Evolutionary conservation across 2,329 filamentous ascomycete genomes (phyloP), one percentile per base, ranked within the genome.

Genomic region (Aphanocladium album): DNA sequence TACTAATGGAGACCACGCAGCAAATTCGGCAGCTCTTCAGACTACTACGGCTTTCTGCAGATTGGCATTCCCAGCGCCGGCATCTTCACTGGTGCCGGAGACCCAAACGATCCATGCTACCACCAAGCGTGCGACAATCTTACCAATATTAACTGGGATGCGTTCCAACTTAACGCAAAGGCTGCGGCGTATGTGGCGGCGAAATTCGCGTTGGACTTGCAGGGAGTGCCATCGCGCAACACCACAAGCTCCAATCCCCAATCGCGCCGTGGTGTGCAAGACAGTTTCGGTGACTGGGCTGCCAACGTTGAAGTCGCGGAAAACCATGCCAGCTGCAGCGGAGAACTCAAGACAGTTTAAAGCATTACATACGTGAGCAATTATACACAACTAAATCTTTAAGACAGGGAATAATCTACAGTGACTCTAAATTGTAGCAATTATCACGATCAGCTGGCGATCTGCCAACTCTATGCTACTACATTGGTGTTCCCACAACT

Each of bases 101-200:
- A 64, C 0, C 66, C 67, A 1, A 66, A 66, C 0, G 77, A 79
- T 51, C 67, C 68, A 1, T 73, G 74, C 71, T 75, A 77, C 68
- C 73, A 80, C 65, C 61, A 72, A 41, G 69, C 71, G 25, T 77
- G 76, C 64, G 78, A 80, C 54, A 71, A 66, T 41, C 67, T 76
- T 25, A 59, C 68, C 43, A 77, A 79, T 67, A 73, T 79, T 61
- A 71, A 78, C 68, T 72, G 73, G 70, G 71, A 73, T 1, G 76
- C 75, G 3, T n/a, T 76, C 19, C 74, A 70, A 0, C 64, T 71
- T 55, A 78, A 74, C 63, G 63, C 74, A 52, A 75, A 73, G 67
- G 71, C 75, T 3, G 84, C 85, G 53, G 84, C 80, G 1, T 73
- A 78, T 61, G 77, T 77, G 2, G 77, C 81, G 30, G 83, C 82